These are phyloP conservation scores for Zelopaecilomyces penicillatus DNA, from an alignment of 2,329 filamentous ascomycete genomes.

Conservation along the genomic window DNA sequence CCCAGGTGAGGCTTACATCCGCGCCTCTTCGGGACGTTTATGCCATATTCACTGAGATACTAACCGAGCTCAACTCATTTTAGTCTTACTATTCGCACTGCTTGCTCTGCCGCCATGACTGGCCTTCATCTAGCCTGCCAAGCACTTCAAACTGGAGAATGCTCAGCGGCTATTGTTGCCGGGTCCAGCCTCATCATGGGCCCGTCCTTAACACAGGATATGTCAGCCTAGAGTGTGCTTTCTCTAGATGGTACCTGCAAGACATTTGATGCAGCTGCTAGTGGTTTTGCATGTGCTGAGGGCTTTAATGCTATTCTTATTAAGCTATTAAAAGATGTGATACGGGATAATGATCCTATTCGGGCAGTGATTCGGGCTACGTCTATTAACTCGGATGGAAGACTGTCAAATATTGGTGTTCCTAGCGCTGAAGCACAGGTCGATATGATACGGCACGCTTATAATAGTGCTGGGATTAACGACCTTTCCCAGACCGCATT, in stretches of 20 bases:
- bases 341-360: slow-evolving; percentile 43
- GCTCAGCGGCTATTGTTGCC: slow-evolving; percentile 23
- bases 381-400: slow-evolving; percentile 31
- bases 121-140: slow-evolving; percentile 32
- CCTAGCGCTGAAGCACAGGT: slow-evolving; percentile 37
- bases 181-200: slow-evolving; percentile 18
- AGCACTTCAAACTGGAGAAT: slow-evolving; percentile 23
- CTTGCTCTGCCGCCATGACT: slow-evolving; percentile 36
- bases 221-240: slow-evolving; percentile 14
- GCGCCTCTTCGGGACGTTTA: too few relatives aligned
- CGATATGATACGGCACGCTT: slow-evolving; percentile 22
- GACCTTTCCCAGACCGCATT: slow-evolving; percentile 18
- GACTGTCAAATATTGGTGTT: slow-evolving; percentile 29
- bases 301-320: slow-evolving; percentile 45
- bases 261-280: slow-evolving; percentile 42
- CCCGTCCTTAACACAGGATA: slow-evolving; percentile 17
- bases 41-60: not conserved
- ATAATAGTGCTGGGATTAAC: slow-evolving; percentile 13
- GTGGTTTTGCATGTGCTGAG: slow-evolving; percentile 48
- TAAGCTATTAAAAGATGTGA: slow-evolving; percentile 44
- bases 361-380: slow-evolving; percentile 40
- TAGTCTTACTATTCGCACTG: slow-evolving; percentile 38
- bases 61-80: not conserved
- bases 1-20: too few relatives aligned
- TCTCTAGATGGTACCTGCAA: slow-evolving; percentile 27